A percentile compares a stretch with the other conserved stretches of the same genome.
These are phyloP conservation scores for Panellus pusillus DNA, from an alignment of 768 basidiomycete species.

Conservation along the genomic window DNA sequence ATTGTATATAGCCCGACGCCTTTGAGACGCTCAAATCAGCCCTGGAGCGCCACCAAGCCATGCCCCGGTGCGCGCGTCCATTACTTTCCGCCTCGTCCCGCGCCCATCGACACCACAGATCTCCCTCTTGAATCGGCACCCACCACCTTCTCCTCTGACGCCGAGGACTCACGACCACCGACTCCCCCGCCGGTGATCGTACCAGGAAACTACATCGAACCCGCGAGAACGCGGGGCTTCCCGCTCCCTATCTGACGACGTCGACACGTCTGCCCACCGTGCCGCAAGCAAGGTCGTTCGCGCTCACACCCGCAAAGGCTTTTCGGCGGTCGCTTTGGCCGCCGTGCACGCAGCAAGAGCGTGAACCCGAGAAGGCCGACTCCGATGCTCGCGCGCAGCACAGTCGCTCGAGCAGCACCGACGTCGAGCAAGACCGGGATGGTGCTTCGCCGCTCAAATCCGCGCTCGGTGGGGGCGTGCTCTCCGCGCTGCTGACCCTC, in stretches of 20 bases:
- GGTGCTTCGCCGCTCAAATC: slow-evolving; percentile 18
- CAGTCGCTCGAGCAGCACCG: slow-evolving; percentile 17
- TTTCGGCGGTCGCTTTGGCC: background rate
- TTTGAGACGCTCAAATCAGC: slow-evolving; percentile 51
- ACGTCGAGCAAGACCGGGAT: slow-evolving; percentile 23
- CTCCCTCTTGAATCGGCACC: slow-evolving; percentile 1
- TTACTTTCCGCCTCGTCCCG: slow-evolving; percentile 31
- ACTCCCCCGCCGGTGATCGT: slow-evolving; percentile 29
- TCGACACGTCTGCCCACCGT: slow-evolving; percentile 25
- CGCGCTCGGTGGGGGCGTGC: slow-evolving; percentile 49
- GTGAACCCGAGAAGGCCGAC: slow-evolving; percentile 4
- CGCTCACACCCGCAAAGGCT: slow-evolving; percentile 39
- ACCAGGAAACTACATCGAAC: slow-evolving; percentile 59
- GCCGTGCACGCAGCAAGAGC: slow-evolving; percentile 3
- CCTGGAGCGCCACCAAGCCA: slow-evolving; percentile 49
- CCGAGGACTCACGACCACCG: slow-evolving; percentile 19
- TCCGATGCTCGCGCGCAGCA: slow-evolving; percentile 17
- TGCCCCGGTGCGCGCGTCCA: slow-evolving; percentile 25
- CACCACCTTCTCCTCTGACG: slow-evolving; percentile 19
- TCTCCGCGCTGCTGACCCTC: slow-evolving; percentile 64
- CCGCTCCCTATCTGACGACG: slow-evolving; percentile 30
- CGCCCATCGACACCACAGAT: slow-evolving; percentile 9
- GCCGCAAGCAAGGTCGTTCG: slow-evolving; percentile 45
- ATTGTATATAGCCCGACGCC: slow-evolving; percentile 48
- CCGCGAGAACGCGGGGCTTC: slow-evolving; percentile 65